Evolutionary conservation across 768 basidiomycete species (phyloP), one percentile per base, ranked within the genome.

Genomic region (Amanita brunnescens): DNA sequence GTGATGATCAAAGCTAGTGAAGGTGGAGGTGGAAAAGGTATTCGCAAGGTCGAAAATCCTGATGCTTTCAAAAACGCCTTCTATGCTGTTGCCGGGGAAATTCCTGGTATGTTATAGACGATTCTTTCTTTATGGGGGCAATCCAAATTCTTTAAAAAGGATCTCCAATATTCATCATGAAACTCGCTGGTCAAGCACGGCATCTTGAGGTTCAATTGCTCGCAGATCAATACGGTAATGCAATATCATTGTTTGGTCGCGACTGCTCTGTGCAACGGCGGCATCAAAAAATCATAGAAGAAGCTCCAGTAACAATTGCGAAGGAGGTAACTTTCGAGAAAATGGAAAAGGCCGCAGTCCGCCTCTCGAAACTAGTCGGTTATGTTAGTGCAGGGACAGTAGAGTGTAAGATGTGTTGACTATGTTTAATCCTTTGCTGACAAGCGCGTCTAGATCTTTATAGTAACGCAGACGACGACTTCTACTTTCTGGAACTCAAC

Each of bases 1-100:
- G 83, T 99, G 56, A 99, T 99, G 96, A 98, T 99, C 74, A 99
- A 99, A 74, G 96, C 96, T 5, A 92, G 89, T 57, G 96, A 99
- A 68, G 96, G 96, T 57, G 96, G 96, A 59, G 96, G 96, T 67
- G 96, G 96, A 53, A 99, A 99, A 68, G 96, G 96, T 70, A 99
- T 99, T 54, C 78, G 96, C 49, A 98, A 89, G 72, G 96, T 99
- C 24, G 91, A 95, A 45, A 70, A 72, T 43, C 73, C 85, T 1
- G 89, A 92, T 41, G 79, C 80, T 45, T 98, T 99, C 77, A 93
- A 88, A 71, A 95, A 93, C 62, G 85, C 93, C 24, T 99, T 83
- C 69, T 79, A 88, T 57, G 96, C 96, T 5, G 96, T 98, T 8
- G 79, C 82, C 34, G 89, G 93, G 61, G 96, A 99, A 70, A 93